These are phyloP conservation scores for Physaria fendleri DNA, from an alignment of 345 rosid genomes.

Conservation along the genomic window DNA sequence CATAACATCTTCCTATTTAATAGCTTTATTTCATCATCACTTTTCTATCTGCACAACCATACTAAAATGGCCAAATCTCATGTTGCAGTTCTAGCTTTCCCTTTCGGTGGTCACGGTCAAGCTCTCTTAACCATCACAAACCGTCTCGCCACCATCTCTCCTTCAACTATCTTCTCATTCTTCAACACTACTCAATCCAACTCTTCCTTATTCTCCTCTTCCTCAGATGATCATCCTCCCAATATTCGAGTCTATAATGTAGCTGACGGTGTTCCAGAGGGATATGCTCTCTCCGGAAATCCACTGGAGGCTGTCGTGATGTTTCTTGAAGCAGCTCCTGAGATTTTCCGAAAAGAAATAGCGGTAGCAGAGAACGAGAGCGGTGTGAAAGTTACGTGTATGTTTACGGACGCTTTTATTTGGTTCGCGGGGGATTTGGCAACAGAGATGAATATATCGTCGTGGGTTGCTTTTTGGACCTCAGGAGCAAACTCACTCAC, in stretches of 20 bases:
- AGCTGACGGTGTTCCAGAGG: conserved; percentile 25
- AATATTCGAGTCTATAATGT: conserved; percentile 41
- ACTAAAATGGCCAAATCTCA: no score
- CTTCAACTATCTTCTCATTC: conserved; percentile 45
- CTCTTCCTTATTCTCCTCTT: conserved; percentile 18
- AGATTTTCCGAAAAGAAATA: conserved; percentile 29
- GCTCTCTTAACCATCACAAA: conserved; percentile 40
- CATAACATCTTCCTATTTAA: no score
- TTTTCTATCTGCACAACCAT: no score
- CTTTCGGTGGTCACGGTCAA: conserved; percentile 46
- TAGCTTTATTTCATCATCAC: no score
- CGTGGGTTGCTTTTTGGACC: conserved; percentile 48
- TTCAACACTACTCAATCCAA: conserved; percentile 41
- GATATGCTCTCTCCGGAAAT: conserved; percentile 20
- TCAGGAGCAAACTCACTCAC: conserved; percentile 38
- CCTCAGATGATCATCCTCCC: conserved; percentile 10
- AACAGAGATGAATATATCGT: conserved; percentile 15
- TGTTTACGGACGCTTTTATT: conserved; percentile 51
- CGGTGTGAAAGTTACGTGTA: conserved; percentile 36
- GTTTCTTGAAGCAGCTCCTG: conserved; percentile 36
- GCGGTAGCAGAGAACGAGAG: conserved; percentile 32
- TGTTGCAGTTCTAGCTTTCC: conserved; percentile 55
- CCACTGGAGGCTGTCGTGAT: conserved; percentile 42
- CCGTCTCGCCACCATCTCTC: conserved; percentile 40
- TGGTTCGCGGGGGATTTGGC: conserved; percentile 44